Base-by-base conservation (phyloP, 176 grass and related monocot species). In the Elaeis guineensis region DNA sequence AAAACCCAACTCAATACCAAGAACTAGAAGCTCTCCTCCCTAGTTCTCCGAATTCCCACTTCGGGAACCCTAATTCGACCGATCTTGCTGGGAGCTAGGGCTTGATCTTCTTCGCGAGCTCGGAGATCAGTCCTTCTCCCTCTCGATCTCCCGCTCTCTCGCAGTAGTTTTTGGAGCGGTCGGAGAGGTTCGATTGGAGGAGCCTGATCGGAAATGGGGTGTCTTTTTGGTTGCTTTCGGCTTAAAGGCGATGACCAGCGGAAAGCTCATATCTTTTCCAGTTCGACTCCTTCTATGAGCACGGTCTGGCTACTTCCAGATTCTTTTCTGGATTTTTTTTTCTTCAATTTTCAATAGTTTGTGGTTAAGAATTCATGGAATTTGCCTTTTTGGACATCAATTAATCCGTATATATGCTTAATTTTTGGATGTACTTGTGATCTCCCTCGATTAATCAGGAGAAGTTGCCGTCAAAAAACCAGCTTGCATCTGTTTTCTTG, bases 161-260 rank as follows among this genome's bases (percentile, higher is more conserved):
- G 22, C n/a, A 9, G 3, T 17, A 50, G 4, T 51, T 6, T 24
- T 39, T 8, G 51, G 19, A 29, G 19, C 50, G 25, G 39, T 8
- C 60, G 49, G 6, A 19, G 18, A 64, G 17, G 17, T 44, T 61
- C 51, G 17, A 48, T 53, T 49, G 14, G 0, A 19, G 55, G 23
- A 48, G 44, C 20, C 50, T 57, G 5, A 14, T 14, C 51, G 55
- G 50, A 16, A 70, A 90, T 88, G 92, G 81, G 80, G 49, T 96
- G 87, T 57, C 57, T 96, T 50, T 78, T 90, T 56, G 77, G 75
- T 62, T 96, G 92, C 65, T 96, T 96, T 63, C 80, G 87, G 5
- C 68, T 67, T 22, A 39, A 59, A 70, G 60, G 58, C 16, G 62
- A 69, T 44, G 49, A 72, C 55, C 65, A 11, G 25, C 21, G 19